Percentiles rank a stretch among this genome's conserved stretches.
These are phyloP conservation scores for Zygosaccharomyces bisporus DNA, from an alignment of 805 yeast genomes.

Conservation along the genomic window DNA sequence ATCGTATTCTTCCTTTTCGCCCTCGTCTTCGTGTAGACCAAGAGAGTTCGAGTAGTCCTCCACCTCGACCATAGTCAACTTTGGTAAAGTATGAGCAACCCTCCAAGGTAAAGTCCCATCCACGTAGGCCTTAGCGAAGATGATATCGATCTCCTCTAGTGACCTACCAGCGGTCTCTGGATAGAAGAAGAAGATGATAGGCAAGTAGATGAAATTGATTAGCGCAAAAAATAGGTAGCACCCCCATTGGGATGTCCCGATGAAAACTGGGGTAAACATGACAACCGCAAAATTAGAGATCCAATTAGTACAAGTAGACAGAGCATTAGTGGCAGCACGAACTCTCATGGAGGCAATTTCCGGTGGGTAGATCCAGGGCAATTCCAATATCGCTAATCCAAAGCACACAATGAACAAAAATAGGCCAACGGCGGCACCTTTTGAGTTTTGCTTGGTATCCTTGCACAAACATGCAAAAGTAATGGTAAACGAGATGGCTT, in stretches of 20 bases:
- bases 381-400: conserved; percentile 52
- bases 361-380: conserved; percentile 64
- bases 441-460: conserved; percentile 40
- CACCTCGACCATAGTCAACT: conserved; percentile 51
- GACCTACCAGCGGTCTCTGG: conserved; percentile 78
- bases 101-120: conserved; percentile 58
- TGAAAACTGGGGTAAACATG: conserved; percentile 61
- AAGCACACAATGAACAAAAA: conserved; percentile 54
- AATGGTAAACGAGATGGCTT: conserved; percentile 46
- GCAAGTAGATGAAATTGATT: conserved; percentile 57
- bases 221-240: conserved; percentile 66
- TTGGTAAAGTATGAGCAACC: conserved; percentile 62
- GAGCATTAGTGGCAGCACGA: conserved; percentile 58
- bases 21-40: conserved; percentile 49
- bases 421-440: conserved; percentile 67
- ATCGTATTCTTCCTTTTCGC: conserved; percentile 30
- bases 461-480: conserved; percentile 48
- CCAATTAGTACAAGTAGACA: conserved; percentile 67
- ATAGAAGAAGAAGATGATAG: conserved; percentile 61
- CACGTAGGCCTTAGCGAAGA: conserved; percentile 42
- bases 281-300: conserved; percentile 60
- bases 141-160: conserved; percentile 71
- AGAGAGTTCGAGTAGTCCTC: conserved; percentile 57
- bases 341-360: conserved; percentile 58
- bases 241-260: conserved; percentile 52